A percentile compares a stretch with the other conserved stretches of the same genome.
These are phyloP conservation scores for Aspergillus sp. DNA, from an alignment of 2,329 filamentous ascomycete genomes.

Conservation along the genomic window DNA sequence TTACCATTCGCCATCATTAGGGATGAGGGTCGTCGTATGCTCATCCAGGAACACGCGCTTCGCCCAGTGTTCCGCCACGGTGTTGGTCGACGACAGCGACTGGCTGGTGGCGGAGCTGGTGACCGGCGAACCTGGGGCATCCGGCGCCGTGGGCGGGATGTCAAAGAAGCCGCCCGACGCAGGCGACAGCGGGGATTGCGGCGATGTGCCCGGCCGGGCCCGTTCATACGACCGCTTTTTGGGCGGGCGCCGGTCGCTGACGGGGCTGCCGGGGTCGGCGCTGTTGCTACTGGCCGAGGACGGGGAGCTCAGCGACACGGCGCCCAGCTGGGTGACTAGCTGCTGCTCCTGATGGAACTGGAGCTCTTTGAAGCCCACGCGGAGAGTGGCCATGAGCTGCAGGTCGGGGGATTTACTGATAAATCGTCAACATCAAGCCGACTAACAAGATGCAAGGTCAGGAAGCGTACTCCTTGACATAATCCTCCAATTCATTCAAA, in stretches of 20 bases:
- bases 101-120: slow-evolving; percentile 32
- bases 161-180: slow-evolving; percentile 30
- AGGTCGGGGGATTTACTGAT: slow-evolving; percentile 27
- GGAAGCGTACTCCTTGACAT: slow-evolving; percentile 46
- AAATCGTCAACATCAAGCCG: slow-evolving; percentile 11
- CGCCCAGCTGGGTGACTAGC: slow-evolving; percentile 24
- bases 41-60: slow-evolving; percentile 35
- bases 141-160: slow-evolving; percentile 30
- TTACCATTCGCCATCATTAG: slow-evolving; percentile 31
- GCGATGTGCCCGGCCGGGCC: slow-evolving; percentile 26
- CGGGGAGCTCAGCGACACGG: slow-evolving; percentile 24
- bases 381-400: slow-evolving; percentile 25
- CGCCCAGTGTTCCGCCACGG: slow-evolving; percentile 42
- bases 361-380: slow-evolving; percentile 25
- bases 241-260: slow-evolving; percentile 26
- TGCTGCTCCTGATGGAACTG: slow-evolving; percentile 30
- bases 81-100: slow-evolving; percentile 26
- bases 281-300: slow-evolving; percentile 27
- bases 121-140: slow-evolving; percentile 34
- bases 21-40: slow-evolving; percentile 29
- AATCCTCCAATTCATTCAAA: slow-evolving; percentile 45
- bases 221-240: slow-evolving; percentile 38
- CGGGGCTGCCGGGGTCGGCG: slow-evolving; percentile 27
- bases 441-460: not conserved
- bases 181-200: slow-evolving; percentile 28